These are phyloP conservation scores for Dendrobium huoshanense DNA, from an alignment of 106 monocot genomes.

Conservation along the genomic window DNA sequence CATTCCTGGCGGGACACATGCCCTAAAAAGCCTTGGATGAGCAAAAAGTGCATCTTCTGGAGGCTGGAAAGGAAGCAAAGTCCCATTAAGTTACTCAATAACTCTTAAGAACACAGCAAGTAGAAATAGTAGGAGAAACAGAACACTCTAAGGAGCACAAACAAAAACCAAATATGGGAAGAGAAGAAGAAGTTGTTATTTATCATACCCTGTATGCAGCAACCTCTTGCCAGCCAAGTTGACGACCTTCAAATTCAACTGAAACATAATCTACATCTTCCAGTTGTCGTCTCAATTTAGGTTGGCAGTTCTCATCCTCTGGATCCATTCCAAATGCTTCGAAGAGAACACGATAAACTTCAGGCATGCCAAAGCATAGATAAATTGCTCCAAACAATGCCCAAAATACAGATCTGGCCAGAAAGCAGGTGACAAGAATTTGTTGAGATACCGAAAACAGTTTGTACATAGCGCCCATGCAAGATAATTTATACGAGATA, in stretches of 20 bases:
- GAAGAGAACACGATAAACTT: slow-evolving; percentile 94
- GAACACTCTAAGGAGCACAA: background rate
- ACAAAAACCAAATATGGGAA: background rate
- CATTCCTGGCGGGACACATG: slow-evolving; percentile 98
- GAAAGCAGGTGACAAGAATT: background rate
- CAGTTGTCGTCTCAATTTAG: slow-evolving; percentile 77
- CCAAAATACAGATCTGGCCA: slow-evolving; percentile 80
- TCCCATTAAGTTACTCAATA: background rate
- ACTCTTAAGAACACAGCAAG: background rate
- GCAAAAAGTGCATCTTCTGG: slow-evolving; percentile 93
- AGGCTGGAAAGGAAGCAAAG: slow-evolving; percentile 45
- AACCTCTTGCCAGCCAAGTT: slow-evolving; percentile 88
- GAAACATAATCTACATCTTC: slow-evolving; percentile 98
- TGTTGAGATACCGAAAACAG: background rate
- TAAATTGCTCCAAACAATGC: slow-evolving; percentile 98
- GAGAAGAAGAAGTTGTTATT: background rate
- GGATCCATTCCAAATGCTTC: slow-evolving; percentile 98
- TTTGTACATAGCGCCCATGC: background rate
- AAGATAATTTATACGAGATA: background rate
- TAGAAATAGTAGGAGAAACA: background rate
- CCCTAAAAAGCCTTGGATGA: slow-evolving; percentile 94
- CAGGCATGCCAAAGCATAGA: slow-evolving; percentile 95
- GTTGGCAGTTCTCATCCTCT: slow-evolving; percentile 89
- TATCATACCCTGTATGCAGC: slow-evolving; percentile 65
- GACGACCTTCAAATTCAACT: slow-evolving; percentile 77